Percentiles rank a stretch among this genome's conserved stretches.
phyloP scores from a whole-genome alignment of 2,329 filamentous ascomycete genomes.

The Myriosclerotinia curreyana region DNA sequence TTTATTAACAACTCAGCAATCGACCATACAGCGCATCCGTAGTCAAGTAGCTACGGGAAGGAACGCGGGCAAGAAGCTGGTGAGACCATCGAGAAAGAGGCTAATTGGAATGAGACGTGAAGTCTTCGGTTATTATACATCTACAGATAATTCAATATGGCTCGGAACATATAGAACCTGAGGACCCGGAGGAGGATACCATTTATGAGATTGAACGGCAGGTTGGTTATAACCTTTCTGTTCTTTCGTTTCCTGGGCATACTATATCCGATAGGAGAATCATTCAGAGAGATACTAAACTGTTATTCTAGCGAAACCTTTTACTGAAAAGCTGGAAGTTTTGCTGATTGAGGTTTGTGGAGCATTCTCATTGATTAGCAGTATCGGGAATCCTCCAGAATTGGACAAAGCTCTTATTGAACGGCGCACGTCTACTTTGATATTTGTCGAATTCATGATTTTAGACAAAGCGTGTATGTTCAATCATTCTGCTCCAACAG shows the following conservation, averaged over 20 bases:
- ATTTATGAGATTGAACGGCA: not conserved
- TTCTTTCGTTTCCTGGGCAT: not conserved
- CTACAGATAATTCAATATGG: not conserved
- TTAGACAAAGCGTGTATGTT: not conserved
- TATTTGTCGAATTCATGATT: not conserved
- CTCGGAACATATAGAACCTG: not conserved
- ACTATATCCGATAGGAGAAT: not conserved
- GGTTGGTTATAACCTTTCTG: not conserved
- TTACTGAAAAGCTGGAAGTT: not conserved
- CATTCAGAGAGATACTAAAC: not conserved
- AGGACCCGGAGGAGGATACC: not conserved
- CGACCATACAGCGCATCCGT: not conserved
- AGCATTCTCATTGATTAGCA: not conserved
- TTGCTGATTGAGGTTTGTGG: too few species aligned
- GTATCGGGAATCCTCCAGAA: not conserved
- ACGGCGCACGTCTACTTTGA: not conserved
- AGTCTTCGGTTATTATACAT: not conserved
- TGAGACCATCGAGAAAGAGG: not conserved
- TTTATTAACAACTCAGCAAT: not conserved
- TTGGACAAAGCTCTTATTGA: not conserved
- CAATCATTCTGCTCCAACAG: not conserved
- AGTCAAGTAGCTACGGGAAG: conserved; percentile 1
- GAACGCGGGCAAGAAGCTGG: not conserved
- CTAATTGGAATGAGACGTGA: not conserved
- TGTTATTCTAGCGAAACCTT: too few species aligned